Base-by-base conservation (phyloP, 2,329 filamentous ascomycete genomes). In the Colletotrichum incanum region DNA sequence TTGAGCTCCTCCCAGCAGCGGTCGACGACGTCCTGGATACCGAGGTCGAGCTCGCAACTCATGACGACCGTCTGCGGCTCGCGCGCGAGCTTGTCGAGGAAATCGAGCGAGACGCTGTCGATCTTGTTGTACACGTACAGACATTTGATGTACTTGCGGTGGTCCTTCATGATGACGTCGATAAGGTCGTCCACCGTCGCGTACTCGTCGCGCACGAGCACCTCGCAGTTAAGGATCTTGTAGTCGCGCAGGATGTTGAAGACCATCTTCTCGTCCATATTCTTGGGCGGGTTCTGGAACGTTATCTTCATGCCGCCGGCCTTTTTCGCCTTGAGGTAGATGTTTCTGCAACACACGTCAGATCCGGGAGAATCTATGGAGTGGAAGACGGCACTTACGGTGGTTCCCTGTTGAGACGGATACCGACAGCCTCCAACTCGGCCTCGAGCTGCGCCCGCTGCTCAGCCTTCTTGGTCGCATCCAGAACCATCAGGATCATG, bases 121-220 rank as follows among this genome's bases (percentile, higher is more conserved):
- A 99, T 97, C 86, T 99, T 99, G 92, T 99, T 99, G 91, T 99
- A 99, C 41, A 98, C 96, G 84, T 99, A 99, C 41, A 99, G 88
- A 80, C 94, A 92, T 81, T 88, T 91, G 86, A 99, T 98, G 87
- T 99, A 99, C 83, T 97, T 99, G 80, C 96, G 89, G 86, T 99
- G 96, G 80, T 98, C 94, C 83, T 96, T 97, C 96, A 98, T 98
- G 84, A 99, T 98, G 73, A 98, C 95, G 82, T 99, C 96, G 85
- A 99, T 99, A 82, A 99, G 93, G 83, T 99, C 96, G 84, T 99
- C 96, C 45, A 99, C 95, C 1, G 96, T 98, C 50, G 93, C 94
- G 80, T 97, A 92, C 79, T 99, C 96, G 80, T 99, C 96, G 77
- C 96, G 93, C 20, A 99, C 91, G 28, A 99, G 90, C 0, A 99